Conservation (phyloP, 495 filamentous ascomycete species). For the Xylaria bambusicola region DNA sequence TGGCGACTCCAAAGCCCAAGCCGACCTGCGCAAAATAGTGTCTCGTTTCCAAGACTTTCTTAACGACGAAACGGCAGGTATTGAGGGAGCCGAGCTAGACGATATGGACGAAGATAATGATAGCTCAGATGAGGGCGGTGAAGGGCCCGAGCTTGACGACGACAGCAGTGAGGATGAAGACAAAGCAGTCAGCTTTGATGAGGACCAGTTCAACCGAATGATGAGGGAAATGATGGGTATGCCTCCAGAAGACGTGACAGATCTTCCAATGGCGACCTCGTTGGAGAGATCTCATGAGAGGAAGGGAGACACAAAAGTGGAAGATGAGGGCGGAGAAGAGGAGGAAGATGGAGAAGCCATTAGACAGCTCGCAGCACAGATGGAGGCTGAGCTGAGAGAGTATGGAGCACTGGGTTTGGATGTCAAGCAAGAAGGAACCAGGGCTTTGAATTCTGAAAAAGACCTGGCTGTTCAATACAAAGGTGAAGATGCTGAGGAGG, state of each 20-base stretch:
- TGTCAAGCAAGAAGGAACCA: slow-evolving; percentile 28
- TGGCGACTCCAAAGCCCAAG: slow-evolving; percentile 77
- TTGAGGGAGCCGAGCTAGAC: slow-evolving; percentile 77
- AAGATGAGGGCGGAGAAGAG: slow-evolving; percentile 39
- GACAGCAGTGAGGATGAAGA: slow-evolving; percentile 62
- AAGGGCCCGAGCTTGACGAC: slow-evolving; percentile 35
- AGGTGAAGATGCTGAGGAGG: slow-evolving; percentile 21
- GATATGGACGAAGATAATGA: slow-evolving; percentile 72
- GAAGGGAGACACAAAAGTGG: slow-evolving; percentile 2
- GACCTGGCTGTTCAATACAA: slow-evolving; percentile 3
- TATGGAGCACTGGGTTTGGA: slow-evolving; percentile 75
- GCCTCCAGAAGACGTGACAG: slow-evolving; percentile 43
- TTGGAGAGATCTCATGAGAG: neutral
- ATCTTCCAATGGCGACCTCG: neutral
- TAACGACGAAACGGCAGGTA: slow-evolving; percentile 78
- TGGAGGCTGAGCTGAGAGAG: slow-evolving; percentile 79
- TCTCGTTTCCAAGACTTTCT: slow-evolving; percentile 90
- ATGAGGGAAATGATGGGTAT: slow-evolving; percentile 97
- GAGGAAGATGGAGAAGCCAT: slow-evolving; percentile 69
- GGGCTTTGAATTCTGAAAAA: slow-evolving; percentile 22
- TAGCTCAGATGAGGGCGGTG: slow-evolving; percentile 53
- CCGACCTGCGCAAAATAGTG: slow-evolving; percentile 85
- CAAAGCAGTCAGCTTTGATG: slow-evolving; percentile 76
- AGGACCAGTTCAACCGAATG: slow-evolving; percentile 79
- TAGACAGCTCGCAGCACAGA: slow-evolving; percentile 67